phyloP scores from a whole-genome alignment of 306 rosid species.

The Medicago lupulina region DNA sequence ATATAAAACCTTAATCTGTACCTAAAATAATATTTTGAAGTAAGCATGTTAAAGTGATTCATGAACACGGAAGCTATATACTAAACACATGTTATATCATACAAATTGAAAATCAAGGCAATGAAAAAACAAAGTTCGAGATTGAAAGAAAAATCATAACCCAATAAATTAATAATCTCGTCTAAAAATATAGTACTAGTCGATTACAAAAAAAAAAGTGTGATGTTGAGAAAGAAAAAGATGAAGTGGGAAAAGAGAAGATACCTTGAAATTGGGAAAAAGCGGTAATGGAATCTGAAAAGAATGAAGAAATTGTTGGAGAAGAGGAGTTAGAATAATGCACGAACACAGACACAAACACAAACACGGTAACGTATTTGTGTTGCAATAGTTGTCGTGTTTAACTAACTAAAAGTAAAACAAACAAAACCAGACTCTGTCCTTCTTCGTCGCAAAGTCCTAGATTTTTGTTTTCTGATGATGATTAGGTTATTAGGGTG shows the following conservation, averaged over 20 bases:
- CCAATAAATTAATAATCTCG: too few relatives aligned
- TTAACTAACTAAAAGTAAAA: constrained; percentile 41
- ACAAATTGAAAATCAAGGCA: constrained; percentile 3
- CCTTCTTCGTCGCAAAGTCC: background rate
- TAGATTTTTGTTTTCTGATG: constrained; percentile 17
- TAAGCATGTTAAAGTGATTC: background rate
- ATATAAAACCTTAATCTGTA: background rate
- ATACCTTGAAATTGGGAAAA: constrained; percentile 40
- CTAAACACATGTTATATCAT: too few relatives aligned
- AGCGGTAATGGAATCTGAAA: constrained; percentile 30
- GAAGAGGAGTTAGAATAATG: constrained; percentile 3
- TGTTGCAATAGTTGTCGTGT: constrained; percentile 43
- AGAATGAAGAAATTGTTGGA: constrained; percentile 28
- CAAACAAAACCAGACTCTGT: constrained; percentile 38
- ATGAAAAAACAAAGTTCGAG: constrained; percentile 3
- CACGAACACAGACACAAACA: background rate
- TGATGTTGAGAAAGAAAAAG: background rate
- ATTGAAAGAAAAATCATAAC: background rate
- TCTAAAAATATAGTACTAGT: background rate
- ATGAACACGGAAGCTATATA: background rate
- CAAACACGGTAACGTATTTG: constrained; percentile 24
- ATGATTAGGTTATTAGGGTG: constrained; percentile 12
- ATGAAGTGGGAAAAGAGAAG: constrained; percentile 8
- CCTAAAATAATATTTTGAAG: background rate
- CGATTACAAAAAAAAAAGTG: background rate